Conservation (phyloP, 345 rosid genomes). For the Boechera divaricarpa region DNA sequence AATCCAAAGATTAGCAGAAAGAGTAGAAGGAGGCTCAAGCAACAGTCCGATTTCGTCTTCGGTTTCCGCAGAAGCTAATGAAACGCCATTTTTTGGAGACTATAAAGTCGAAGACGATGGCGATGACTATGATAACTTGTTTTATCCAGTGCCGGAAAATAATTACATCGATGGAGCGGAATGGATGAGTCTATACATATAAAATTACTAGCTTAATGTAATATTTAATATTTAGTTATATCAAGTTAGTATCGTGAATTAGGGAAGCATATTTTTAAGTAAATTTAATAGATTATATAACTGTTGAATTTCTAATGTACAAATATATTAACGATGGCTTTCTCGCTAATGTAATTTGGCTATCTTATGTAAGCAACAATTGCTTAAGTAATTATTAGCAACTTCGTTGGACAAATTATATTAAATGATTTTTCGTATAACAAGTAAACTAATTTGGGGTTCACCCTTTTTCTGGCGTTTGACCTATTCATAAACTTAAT, state of each 20-base stretch:
- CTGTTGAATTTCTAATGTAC: constrained; percentile 15
- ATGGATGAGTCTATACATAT: constrained; percentile 59
- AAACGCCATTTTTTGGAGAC: constrained; percentile 55
- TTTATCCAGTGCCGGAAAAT: constrained; percentile 54
- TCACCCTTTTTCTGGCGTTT: neutral
- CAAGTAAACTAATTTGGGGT: neutral
- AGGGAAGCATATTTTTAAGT: constrained; percentile 24
- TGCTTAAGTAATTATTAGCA: constrained; percentile 13
- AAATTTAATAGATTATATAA: constrained; percentile 9
- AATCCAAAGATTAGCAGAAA: constrained; percentile 57
- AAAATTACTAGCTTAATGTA: constrained; percentile 18
- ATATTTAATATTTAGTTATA: neutral
- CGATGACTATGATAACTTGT: constrained; percentile 45
- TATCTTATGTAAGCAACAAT: constrained; percentile 3
- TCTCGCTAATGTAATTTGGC: constrained; percentile 29
- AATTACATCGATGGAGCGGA: constrained; percentile 55
- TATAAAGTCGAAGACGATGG: constrained; percentile 51
- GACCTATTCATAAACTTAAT: no score
- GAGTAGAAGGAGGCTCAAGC: constrained; percentile 51
- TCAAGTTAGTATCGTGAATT: constrained; percentile 1
- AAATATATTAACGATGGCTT: constrained; percentile 24
- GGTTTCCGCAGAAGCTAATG: constrained; percentile 48
- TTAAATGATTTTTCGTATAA: neutral
- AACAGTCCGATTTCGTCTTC: constrained; percentile 62
- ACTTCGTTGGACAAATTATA: neutral